Percentiles rank a stretch among this genome's conserved stretches.
Conservation (phyloP, 768 basidiomycete genomes). For the Podaxis sp. region DNA sequence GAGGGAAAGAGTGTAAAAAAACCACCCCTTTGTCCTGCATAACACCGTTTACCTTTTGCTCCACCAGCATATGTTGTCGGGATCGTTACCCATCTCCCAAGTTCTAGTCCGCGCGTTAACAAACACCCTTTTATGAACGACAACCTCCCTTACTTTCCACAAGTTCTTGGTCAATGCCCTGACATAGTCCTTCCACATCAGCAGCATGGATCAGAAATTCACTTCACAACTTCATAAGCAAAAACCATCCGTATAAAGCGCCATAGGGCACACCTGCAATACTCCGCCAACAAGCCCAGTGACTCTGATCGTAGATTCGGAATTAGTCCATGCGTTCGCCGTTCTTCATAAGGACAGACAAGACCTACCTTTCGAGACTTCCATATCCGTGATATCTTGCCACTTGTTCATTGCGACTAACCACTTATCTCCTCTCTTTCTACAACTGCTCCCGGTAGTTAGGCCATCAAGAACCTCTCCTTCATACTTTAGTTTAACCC, state of each 20-base stretch:
- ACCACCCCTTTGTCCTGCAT: not conserved
- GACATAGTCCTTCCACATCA: conserved; percentile 97
- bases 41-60: conserved; percentile 66
- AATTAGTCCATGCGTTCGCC: not conserved
- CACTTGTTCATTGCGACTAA: conserved; percentile 98
- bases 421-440: conserved; percentile 76
- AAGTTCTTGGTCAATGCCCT: conserved; percentile 91
- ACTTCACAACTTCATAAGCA: conserved; percentile 38
- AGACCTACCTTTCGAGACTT: conserved; percentile 72
- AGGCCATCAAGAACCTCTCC: not conserved
- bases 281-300: conserved; percentile 69
- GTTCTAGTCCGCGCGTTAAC: conserved; percentile 45
- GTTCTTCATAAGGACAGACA: not conserved
- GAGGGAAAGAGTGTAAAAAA: not conserved
- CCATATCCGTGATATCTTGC: conserved; percentile 95
- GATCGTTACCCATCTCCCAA: conserved; percentile 89
- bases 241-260: not conserved
- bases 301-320: conserved; percentile 51
- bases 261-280: conserved; percentile 69
- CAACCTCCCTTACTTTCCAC: conserved; percentile 60
- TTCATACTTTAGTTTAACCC: not conserved
- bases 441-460: conserved; percentile 58
- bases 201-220: conserved; percentile 97
- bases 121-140: not conserved
- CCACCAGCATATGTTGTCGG: conserved; percentile 98